These are phyloP conservation scores for Cladophialophora bantiana DNA, from an alignment of 2,329 filamentous ascomycete genomes.

Conservation along the genomic window DNA sequence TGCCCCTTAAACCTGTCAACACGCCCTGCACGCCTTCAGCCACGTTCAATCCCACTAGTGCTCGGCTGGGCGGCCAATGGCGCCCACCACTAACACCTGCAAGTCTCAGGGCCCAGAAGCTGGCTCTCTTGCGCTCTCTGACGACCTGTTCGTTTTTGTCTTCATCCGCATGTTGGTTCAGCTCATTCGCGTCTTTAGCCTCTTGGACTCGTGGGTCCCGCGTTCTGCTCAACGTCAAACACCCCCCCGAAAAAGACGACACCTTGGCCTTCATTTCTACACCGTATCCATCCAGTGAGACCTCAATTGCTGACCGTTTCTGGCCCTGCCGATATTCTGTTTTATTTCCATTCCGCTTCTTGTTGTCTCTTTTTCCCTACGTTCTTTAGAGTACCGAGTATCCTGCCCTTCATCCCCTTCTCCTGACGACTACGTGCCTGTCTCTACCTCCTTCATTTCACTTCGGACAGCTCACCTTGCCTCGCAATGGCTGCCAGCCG, in stretches of 20 bases:
- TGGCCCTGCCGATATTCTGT: slow-evolving; percentile 12
- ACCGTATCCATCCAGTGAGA: slow-evolving; percentile 20
- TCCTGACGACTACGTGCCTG: background rate
- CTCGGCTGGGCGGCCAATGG: slow-evolving; percentile 19
- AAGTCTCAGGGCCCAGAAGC: slow-evolving; percentile 14
- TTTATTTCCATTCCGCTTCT: slow-evolving; percentile 10
- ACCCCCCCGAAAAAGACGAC: slow-evolving; percentile 20
- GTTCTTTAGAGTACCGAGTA: slow-evolving; percentile 9
- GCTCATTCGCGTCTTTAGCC: slow-evolving; percentile 21
- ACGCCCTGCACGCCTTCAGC: background rate
- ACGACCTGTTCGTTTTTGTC: slow-evolving; percentile 10
- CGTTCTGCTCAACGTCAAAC: slow-evolving; percentile 8
- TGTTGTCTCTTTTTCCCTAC: slow-evolving; percentile 22
- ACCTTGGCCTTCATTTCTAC: slow-evolving; percentile 18
- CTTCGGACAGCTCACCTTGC: slow-evolving; percentile 1
- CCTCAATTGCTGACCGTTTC: slow-evolving; percentile 13
- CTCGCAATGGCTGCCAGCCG: slow-evolving; percentile 52
- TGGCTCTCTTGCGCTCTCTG: background rate
- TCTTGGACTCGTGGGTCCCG: background rate
- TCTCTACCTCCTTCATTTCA: background rate
- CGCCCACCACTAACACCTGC: slow-evolving; percentile 7
- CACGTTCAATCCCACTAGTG: slow-evolving; percentile 18
- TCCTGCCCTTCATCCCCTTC: background rate
- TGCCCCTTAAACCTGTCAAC: slow-evolving; percentile 4
- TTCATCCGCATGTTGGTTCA: slow-evolving; percentile 8